Conservation (phyloP, 1,284 basidiomycete genomes). For the Leccinum pseudoinsigne region DNA sequence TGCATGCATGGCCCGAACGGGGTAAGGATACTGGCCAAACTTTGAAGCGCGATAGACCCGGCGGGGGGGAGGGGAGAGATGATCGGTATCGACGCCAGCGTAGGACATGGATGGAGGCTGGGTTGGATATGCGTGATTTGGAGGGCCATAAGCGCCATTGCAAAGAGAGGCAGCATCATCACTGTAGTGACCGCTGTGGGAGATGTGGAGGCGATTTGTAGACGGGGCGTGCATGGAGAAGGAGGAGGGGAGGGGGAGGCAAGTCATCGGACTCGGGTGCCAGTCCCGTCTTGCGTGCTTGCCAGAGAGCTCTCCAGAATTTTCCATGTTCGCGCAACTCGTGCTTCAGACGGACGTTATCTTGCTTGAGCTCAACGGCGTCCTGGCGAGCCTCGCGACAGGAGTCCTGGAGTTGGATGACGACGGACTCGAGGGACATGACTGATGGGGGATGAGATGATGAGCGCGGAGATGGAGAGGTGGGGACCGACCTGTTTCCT, state of each 20-base stretch:
- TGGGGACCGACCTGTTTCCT: slow-evolving; percentile 68
- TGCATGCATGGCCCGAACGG: slow-evolving; percentile 35
- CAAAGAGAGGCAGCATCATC: slow-evolving; percentile 46
- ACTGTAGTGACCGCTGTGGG: slow-evolving; percentile 40
- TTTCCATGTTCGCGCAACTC: slow-evolving; percentile 70
- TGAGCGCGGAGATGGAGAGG: slow-evolving; percentile 23
- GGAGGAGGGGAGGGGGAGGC: slow-evolving; percentile 48
- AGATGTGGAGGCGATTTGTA: slow-evolving; percentile 23
- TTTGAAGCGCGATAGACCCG: slow-evolving; percentile 45
- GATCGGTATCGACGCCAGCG: slow-evolving; percentile 36
- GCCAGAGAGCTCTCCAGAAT: slow-evolving; percentile 66
- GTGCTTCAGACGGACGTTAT: slow-evolving; percentile 61
- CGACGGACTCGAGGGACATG: slow-evolving; percentile 76
- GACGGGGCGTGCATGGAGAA: slow-evolving; percentile 33
- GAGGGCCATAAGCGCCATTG: slow-evolving; percentile 43
- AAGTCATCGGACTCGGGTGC: slow-evolving; percentile 57
- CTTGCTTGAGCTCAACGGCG: slow-evolving; percentile 55
- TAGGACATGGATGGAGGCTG: slow-evolving; percentile 52
- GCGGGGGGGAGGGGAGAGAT: slow-evolving; percentile 35
- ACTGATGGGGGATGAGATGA: slow-evolving; percentile 38
- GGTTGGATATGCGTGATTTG: slow-evolving; percentile 41
- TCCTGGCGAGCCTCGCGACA: slow-evolving; percentile 66
- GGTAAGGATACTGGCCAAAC: slow-evolving; percentile 35
- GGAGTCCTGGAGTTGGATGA: slow-evolving; percentile 78
- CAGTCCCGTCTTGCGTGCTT: slow-evolving; percentile 54